phyloP scores from a whole-genome alignment of 441 rosid species.

The Dalechampia spathulata region DNA sequence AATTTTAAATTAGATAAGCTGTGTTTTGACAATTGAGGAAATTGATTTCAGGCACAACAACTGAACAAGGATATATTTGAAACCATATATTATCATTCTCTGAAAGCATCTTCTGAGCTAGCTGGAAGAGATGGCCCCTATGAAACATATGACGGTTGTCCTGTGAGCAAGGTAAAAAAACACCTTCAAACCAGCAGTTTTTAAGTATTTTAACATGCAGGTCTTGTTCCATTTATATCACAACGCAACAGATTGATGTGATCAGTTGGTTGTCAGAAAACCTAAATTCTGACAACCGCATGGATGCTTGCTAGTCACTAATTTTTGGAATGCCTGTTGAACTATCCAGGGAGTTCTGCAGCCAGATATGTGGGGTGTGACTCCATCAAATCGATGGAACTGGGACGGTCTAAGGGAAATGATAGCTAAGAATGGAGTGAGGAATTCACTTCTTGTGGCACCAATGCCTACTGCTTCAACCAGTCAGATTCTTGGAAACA shows the following conservation, averaged over 20 bases:
- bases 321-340: background rate
- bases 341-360: conserved; percentile 66
- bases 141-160: conserved; percentile 69
- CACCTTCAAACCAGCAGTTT: background rate
- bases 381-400: conserved; percentile 64
- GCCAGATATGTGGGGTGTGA: conserved; percentile 90
- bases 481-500: conserved; percentile 92
- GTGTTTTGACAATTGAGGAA: conserved; percentile 16
- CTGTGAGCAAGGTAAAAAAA: conserved; percentile 69
- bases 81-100: conserved; percentile 73
- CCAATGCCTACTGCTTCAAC: conserved; percentile 98
- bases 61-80: conserved; percentile 83
- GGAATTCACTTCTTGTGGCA: conserved; percentile 79
- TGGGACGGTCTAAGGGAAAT: conserved; percentile 56
- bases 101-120: conserved; percentile 56
- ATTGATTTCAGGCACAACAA: conserved; percentile 58
- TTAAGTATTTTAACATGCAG: background rate
- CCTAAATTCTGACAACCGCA: background rate
- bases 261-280: background rate
- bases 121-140: conserved; percentile 71
- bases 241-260: too few species aligned
- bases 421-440: conserved; percentile 63
- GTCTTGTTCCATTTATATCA: background rate
- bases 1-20: background rate
- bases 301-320: background rate